Evolutionary conservation across 1,284 basidiomycete species (phyloP).

Genomic region (Trichosporon ovoides): DNA sequence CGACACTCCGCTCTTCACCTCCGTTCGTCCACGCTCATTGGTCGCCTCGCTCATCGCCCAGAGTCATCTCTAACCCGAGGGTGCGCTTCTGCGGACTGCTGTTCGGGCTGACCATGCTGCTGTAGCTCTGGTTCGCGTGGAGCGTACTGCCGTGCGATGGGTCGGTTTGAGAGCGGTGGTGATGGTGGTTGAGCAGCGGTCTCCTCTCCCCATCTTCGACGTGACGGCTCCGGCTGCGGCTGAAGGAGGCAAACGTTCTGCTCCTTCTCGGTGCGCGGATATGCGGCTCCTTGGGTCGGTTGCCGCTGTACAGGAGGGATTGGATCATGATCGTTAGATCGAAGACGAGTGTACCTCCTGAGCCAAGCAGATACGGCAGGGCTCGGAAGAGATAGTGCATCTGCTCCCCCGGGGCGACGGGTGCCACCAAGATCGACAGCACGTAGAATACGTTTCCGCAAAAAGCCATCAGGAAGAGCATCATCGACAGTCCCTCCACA

Average conservation of each 20-base stretch:
- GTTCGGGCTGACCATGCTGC: background rate
- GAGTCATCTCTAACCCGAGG: background rate
- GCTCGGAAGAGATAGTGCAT: constrained; percentile 45
- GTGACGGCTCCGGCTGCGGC: constrained; percentile 8
- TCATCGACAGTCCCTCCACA: constrained; percentile 89
- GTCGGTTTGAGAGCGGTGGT: background rate
- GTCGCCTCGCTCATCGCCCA: background rate
- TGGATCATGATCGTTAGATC: constrained; percentile 77
- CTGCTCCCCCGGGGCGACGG: constrained; percentile 28
- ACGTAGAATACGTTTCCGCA: constrained; percentile 87
- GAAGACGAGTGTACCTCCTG: constrained; percentile 80
- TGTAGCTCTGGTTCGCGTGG: background rate
- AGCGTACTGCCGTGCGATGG: background rate
- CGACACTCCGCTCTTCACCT: no score
- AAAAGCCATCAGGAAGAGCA: constrained; percentile 85
- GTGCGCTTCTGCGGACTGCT: constrained; percentile 1
- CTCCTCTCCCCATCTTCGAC: constrained; percentile 11
- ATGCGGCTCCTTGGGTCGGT: constrained; percentile 31
- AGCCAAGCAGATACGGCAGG: constrained; percentile 69
- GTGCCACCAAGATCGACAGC: constrained; percentile 62
- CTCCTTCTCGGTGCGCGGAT: constrained; percentile 14
- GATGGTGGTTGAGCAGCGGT: background rate
- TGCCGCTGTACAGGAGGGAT: constrained; percentile 54
- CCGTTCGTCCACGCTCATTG: background rate
- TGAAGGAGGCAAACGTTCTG: constrained; percentile 5